These are phyloP conservation scores for Candida piceae DNA, from an alignment of 805 yeast genomes.

Conservation along the genomic window DNA sequence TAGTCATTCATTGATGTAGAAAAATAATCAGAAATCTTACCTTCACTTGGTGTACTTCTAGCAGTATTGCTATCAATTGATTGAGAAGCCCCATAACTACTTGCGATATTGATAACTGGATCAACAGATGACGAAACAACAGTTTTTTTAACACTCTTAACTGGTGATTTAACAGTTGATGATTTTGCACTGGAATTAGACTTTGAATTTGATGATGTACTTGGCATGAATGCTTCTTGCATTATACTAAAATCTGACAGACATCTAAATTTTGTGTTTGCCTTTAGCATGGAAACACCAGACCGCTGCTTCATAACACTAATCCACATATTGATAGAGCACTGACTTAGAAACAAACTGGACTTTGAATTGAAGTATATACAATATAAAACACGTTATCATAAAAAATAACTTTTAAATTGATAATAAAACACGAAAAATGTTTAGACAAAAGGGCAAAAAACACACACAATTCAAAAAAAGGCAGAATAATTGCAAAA, in stretches of 20 bases:
- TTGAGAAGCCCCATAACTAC: slow-evolving; percentile 2
- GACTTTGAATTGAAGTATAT: too few species aligned
- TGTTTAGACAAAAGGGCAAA: too few species aligned
- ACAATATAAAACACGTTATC: too few species aligned
- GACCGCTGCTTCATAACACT: too few species aligned
- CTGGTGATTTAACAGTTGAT: slow-evolving; percentile 1
- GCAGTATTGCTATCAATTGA: background rate
- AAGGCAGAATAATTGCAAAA: too few species aligned
- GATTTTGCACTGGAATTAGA: slow-evolving; percentile 5
- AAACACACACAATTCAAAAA: too few species aligned
- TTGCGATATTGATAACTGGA: slow-evolving; percentile 23
- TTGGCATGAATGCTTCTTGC: slow-evolving; percentile 27
- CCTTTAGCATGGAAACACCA: too few species aligned
- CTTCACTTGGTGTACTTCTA: slow-evolving; percentile 5
- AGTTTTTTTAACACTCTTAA: background rate
- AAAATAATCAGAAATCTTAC: slow-evolving; percentile 14
- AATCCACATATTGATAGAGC: too few species aligned
- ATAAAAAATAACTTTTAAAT: too few species aligned
- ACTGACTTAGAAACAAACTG: too few species aligned
- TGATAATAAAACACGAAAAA: too few species aligned
- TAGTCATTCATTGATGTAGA: slow-evolving; percentile 22
- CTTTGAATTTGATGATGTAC: background rate
- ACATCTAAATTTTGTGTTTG: slow-evolving; percentile 2
- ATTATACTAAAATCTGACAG: slow-evolving; percentile 21
- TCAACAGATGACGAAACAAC: slow-evolving; percentile 9